Base-by-base conservation (phyloP, 2,329 filamentous ascomycete genomes). In the Pyricularia sp. region DNA sequence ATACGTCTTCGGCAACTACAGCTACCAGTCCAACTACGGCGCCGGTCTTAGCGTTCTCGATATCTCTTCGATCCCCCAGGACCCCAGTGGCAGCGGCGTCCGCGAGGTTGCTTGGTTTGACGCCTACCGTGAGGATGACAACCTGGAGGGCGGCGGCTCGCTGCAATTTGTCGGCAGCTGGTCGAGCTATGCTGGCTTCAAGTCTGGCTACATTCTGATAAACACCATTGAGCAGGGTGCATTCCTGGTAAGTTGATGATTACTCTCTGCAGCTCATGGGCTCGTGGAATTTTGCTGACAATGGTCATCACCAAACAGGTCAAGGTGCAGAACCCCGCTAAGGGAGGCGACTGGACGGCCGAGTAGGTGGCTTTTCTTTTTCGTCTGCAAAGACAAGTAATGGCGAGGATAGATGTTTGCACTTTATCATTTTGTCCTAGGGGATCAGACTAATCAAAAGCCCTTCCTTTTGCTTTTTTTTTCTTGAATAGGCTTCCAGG, bases 221-320 rank as follows among this genome's bases (percentile, higher is more conserved):
- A 84, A 84, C 73, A 83, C 81, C 1, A 83, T 85, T 70, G 83
- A 85, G 69, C 73, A 79, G 10, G 80, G 80, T 11, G 75, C 75
- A 0, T 81, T 77, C 71, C 76, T 79, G 11, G 76, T 79, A 31
- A 79, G 64, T 36, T n/a, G 17, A 23, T 65, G 10, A 20, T 30
- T 61, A 2, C 14, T n/a, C 10, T 2, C 28, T 5, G 65, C 23
- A 28, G 65, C n/a, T n/a, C 12, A 4, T 14, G 9, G 36, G 25
- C 36, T 28, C 14, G 25, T 9, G 59, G 4, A 0, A 26, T 63
- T 20, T 20, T 63, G 26, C 59, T 63, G 28, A 63, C 14, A 28
- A 28, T 4, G 4, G 33, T 2, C 9, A 20, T 20, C 28, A 17
- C 12, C 5, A 28, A 28, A 63, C 26, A 63, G 59, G 59, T 63